Conservation (phyloP, 441 rosid species). For the Adansonia madagascariensis region DNA sequence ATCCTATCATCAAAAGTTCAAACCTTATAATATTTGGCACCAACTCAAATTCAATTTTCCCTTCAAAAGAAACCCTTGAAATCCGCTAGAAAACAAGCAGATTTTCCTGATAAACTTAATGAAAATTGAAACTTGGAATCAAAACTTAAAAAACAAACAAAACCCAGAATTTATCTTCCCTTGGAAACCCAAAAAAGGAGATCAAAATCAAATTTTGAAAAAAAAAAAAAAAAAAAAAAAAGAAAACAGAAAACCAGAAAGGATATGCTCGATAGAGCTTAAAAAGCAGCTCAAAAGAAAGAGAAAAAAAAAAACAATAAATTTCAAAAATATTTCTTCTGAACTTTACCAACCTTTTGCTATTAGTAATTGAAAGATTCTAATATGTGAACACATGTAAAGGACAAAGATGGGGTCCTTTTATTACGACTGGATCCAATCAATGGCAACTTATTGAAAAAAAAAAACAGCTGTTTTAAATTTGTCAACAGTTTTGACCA, state of each 20-base stretch:
- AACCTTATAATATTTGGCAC: conserved; percentile 25
- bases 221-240: no score
- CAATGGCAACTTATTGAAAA: conserved; percentile 31
- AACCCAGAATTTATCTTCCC: no score
- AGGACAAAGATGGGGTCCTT: conserved; percentile 13
- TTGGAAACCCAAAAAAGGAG: no score
- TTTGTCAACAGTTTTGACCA: background rate
- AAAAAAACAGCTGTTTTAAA: background rate
- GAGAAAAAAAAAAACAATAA: no score
- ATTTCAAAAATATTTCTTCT: no score
- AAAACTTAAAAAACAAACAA: no score
- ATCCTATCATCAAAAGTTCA: conserved; percentile 25
- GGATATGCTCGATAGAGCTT: no score
- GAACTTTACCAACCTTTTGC: no score
- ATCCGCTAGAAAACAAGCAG: conserved; percentile 14
- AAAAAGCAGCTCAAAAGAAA: no score
- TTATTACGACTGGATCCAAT: conserved; percentile 51
- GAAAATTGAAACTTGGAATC: conserved; percentile 21
- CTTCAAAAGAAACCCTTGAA: conserved; percentile 16
- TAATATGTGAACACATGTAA: background rate
- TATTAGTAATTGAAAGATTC: background rate
- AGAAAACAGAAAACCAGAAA: no score
- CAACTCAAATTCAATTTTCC: conserved; percentile 21
- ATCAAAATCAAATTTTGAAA: no score
- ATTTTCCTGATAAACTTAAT: conserved; percentile 19